These are phyloP conservation scores for Massarina eburnea DNA, from an alignment of 2,329 filamentous ascomycete genomes.

Conservation along the genomic window DNA sequence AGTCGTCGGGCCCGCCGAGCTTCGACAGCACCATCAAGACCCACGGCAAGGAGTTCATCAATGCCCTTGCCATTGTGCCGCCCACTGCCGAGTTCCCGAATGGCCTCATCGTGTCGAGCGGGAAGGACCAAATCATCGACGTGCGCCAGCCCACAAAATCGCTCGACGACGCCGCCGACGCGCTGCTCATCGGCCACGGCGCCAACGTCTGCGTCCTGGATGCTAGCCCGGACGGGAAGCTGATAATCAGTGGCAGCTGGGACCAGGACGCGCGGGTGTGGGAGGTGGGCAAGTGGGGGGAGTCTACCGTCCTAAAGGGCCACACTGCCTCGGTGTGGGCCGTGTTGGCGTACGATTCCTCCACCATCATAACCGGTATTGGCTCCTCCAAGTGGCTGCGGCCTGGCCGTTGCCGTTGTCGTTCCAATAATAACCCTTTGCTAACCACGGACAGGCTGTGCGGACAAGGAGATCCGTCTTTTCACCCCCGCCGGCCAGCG, in stretches of 20 bases:
- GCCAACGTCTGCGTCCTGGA: conserved; percentile 89
- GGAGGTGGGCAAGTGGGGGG: conserved; percentile 83
- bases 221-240: conserved; percentile 69
- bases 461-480: conserved; percentile 85
- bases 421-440: no score
- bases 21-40: conserved; percentile 80
- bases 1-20: conserved; percentile 63
- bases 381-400: neutral
- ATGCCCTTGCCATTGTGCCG: conserved; percentile 75
- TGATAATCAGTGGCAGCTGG: conserved; percentile 91
- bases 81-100: conserved; percentile 69
- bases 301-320: conserved; percentile 68
- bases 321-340: conserved; percentile 87
- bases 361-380: conserved; percentile 73
- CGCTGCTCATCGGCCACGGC: conserved; percentile 80
- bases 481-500: conserved; percentile 70
- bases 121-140: conserved; percentile 91
- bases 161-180: conserved; percentile 76
- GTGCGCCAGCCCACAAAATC: conserved; percentile 71
- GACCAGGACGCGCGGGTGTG: conserved; percentile 86
- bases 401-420: neutral
- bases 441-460: conserved; percentile 62
- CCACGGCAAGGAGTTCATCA: conserved; percentile 84
- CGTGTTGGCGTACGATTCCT: conserved; percentile 79
- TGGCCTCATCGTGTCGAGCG: conserved; percentile 83